Evolutionary conservation across 2,329 filamentous ascomycete species (phyloP).

Genomic region (Colletotrichum phormii): DNA sequence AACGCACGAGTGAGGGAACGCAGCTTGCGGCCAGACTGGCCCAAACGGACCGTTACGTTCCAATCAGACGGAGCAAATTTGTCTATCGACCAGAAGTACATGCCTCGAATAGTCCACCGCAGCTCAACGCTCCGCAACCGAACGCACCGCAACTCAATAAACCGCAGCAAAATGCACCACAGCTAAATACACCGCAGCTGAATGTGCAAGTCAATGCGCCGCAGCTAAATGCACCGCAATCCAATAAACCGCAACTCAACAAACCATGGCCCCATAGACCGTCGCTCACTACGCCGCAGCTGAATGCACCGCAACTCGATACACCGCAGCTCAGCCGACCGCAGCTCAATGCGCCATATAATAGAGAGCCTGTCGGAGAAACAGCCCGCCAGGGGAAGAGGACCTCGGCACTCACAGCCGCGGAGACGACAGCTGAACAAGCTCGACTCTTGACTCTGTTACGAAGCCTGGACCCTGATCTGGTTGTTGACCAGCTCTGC

Average conservation of each 20-base stretch:
- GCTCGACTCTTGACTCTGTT: constrained; percentile 69
- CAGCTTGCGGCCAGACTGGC: constrained; percentile 68
- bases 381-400: constrained; percentile 32
- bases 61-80: constrained; percentile 57
- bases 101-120: not conserved
- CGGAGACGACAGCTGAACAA: constrained; percentile 69
- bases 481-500: constrained; percentile 72
- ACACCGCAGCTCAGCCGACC: not conserved
- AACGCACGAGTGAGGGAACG: constrained; percentile 71
- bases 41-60: constrained; percentile 64
- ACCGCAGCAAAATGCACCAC: not conserved
- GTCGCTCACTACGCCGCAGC: constrained; percentile 2
- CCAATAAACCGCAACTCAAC: too few relatives aligned
- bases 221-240: too few relatives aligned
- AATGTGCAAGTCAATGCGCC: too few relatives aligned
- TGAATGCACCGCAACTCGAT: constrained; percentile 28
- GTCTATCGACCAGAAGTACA: constrained; percentile 38
- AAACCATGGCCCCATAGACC: too few relatives aligned
- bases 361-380: not conserved
- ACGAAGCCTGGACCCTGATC: constrained; percentile 64
- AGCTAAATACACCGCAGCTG: too few relatives aligned
- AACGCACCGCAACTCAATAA: constrained; percentile 7
- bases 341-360: too few relatives aligned
- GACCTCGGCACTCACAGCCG: constrained; percentile 49
- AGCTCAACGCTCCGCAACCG: not conserved